Percentiles rank a stretch among this genome's conserved stretches.
phyloP scores from a whole-genome alignment of 805 yeast species.

The Pichia rugopelliculosa region DNA sequence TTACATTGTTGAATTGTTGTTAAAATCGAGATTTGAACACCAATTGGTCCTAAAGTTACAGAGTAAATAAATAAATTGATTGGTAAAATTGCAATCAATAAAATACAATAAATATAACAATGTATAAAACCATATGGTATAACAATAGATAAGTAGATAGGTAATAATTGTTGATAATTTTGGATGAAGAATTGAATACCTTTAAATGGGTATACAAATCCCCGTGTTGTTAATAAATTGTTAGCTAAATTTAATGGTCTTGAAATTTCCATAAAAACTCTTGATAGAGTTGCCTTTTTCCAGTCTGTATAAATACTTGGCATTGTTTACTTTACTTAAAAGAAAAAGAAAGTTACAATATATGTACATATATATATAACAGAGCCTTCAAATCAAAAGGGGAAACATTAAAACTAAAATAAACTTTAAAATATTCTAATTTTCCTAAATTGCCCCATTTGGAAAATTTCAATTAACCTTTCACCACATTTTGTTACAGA shows the following conservation, averaged over 20 bases:
- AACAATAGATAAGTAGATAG: conserved; percentile 19
- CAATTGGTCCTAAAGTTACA: conserved; percentile 24
- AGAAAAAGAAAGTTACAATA: no score
- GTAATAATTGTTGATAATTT: conserved; percentile 21
- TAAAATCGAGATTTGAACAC: conserved; percentile 18
- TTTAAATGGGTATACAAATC: conserved; percentile 19
- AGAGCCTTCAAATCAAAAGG: background rate
- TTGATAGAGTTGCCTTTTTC: conserved; percentile 8
- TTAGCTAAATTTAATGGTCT: conserved; percentile 17
- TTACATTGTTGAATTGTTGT: conserved; percentile 24
- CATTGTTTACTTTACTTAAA: background rate
- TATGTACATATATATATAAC: background rate
- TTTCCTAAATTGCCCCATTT: background rate
- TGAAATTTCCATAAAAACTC: conserved; percentile 17
- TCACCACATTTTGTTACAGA: no score
- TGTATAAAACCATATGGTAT: conserved; percentile 20
- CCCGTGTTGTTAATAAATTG: conserved; percentile 14
- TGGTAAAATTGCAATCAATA: conserved; percentile 19
- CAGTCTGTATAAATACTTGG: conserved; percentile 5
- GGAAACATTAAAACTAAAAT: no score
- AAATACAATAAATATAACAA: conserved; percentile 14
- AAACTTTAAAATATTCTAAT: background rate
- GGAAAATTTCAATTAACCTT: no score
- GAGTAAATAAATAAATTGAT: conserved; percentile 18
- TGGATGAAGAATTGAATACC: conserved; percentile 23